Conservation (phyloP, 768 basidiomycete genomes). For the Serpula lacrymans region DNA sequence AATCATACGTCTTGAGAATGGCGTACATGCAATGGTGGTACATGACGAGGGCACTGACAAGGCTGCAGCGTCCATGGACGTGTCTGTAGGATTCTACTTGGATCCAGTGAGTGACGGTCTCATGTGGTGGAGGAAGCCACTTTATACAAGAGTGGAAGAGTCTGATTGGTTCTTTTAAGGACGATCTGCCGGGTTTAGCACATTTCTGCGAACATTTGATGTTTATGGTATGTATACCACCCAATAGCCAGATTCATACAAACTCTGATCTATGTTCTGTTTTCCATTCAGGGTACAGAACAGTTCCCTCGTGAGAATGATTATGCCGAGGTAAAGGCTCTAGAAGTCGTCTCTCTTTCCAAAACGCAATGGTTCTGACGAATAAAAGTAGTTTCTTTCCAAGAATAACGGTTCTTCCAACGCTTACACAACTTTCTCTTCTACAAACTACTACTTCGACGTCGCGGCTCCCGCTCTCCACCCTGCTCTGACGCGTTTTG, state of each 20-base stretch:
- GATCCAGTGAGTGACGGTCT: constrained; percentile 42
- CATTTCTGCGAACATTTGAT: constrained; percentile 52
- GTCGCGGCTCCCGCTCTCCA: constrained; percentile 21
- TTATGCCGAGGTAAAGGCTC: constrained; percentile 73
- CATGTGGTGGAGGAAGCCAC: too few relatives aligned
- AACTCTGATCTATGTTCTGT: too few relatives aligned
- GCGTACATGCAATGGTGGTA: constrained; percentile 49
- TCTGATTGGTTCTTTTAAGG: constrained; percentile 10
- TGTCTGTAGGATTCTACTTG: constrained; percentile 46
- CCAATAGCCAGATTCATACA: too few relatives aligned
- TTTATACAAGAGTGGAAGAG: background rate
- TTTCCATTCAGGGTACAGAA: constrained; percentile 65
- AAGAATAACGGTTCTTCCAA: constrained; percentile 47
- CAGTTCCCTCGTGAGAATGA: constrained; percentile 92
- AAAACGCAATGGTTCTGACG: background rate
- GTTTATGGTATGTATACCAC: constrained; percentile 31
- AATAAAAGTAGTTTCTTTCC: constrained; percentile 21
- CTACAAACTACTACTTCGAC: constrained; percentile 41
- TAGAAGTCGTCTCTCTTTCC: constrained; percentile 3
- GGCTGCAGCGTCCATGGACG: constrained; percentile 47
- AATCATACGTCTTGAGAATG: constrained; percentile 43
- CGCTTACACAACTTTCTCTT: constrained; percentile 47
- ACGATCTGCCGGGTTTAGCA: constrained; percentile 38
- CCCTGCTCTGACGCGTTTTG: constrained; percentile 35
- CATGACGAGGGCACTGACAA: constrained; percentile 48